Evolutionary conservation across 2,329 filamentous ascomycete species (phyloP).

Genomic region (Penicillium decumbens): DNA sequence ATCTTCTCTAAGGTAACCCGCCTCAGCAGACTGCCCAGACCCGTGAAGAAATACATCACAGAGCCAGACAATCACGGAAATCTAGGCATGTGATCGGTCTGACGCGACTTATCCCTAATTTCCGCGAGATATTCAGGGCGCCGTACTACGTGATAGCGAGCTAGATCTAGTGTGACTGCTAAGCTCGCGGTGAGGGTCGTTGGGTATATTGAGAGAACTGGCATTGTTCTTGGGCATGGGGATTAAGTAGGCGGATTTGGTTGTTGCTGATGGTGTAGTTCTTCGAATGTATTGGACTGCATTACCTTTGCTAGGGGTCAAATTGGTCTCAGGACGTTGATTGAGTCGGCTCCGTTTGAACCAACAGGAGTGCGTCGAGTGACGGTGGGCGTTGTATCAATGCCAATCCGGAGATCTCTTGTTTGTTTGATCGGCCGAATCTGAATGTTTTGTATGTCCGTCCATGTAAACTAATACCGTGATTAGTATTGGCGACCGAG

Average conservation of each 20-base stretch:
- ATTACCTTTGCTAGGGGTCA: constrained; percentile 1
- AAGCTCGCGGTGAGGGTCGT: constrained; percentile 5
- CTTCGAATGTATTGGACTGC: too few relatives aligned
- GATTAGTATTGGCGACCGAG: constrained; percentile 21
- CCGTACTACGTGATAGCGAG: constrained; percentile 19
- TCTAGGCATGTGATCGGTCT: constrained; percentile 31
- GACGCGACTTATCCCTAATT: constrained; percentile 35
- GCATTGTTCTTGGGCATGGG: constrained; percentile 7
- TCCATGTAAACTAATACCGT: too few relatives aligned
- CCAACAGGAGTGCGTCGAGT: too few relatives aligned
- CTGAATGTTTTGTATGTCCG: constrained; percentile 38
- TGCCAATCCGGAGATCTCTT: too few relatives aligned
- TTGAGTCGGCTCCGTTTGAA: constrained; percentile 27
- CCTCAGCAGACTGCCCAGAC: constrained; percentile 30
- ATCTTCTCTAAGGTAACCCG: constrained; percentile 30
- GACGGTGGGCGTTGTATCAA: too few relatives aligned
- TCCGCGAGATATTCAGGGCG: constrained; percentile 8
- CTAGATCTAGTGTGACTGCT: constrained; percentile 12
- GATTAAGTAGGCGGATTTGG: constrained; percentile 7
- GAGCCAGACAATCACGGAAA: constrained; percentile 9
- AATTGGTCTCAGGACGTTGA: too few relatives aligned
- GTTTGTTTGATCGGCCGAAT: constrained; percentile 37
- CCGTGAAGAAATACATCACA: neutral
- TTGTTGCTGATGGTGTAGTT: constrained; percentile 13
- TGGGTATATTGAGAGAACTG: constrained; percentile 10